Base-by-base conservation (phyloP, 2,329 filamentous ascomycete species). In the Plectosphaerella cucumerina region DNA sequence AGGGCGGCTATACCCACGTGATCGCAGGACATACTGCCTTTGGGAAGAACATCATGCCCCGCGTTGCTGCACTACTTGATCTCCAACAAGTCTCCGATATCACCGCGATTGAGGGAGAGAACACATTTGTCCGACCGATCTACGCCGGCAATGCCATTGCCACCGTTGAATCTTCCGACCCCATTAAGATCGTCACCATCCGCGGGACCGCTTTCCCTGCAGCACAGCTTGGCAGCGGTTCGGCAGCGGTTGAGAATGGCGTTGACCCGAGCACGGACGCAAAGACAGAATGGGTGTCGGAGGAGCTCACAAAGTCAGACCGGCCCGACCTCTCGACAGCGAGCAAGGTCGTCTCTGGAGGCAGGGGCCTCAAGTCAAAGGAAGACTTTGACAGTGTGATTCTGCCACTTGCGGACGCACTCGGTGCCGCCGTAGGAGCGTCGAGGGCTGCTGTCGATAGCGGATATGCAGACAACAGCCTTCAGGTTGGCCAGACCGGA, bases 131-230 rank as follows among this genome's bases (percentile, higher is more conserved):
- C 50, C 88, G 94, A 51, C 93, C 94, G 23, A 97, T 99, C 65
- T 99, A 99, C 69, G 94, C 94, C 52, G 94, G 94, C 50, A 99
- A 99, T 66, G 94, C 93, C 45, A 96, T 99, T 64, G 84, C 95
- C 34, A 99, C 94, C 10, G 92, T 99, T 53, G 89, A 97, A 71
- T 96, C 91, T 3, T 82, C 82, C 56, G 94, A 99, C 65, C 67
- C 78, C 15, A 82, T 90, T 68, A 99, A 97, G 74, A 68, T 97
- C 49, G 81, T 99, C 62, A 99, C 94, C 34, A 87, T 97, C 57
- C 87, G 94, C 65, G 92, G 91, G 57, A 97, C 94, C 3, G 89
- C 94, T 1, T 99, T 99, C 74, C 80, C 90, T 26, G 80, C 88
- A 39, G 85, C 87, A 14, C 82, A 85, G 56, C 74, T 81, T 3